These are phyloP conservation scores for Ustilago nuda DNA, from an alignment of 1,284 basidiomycete species.

Conservation along the genomic window DNA sequence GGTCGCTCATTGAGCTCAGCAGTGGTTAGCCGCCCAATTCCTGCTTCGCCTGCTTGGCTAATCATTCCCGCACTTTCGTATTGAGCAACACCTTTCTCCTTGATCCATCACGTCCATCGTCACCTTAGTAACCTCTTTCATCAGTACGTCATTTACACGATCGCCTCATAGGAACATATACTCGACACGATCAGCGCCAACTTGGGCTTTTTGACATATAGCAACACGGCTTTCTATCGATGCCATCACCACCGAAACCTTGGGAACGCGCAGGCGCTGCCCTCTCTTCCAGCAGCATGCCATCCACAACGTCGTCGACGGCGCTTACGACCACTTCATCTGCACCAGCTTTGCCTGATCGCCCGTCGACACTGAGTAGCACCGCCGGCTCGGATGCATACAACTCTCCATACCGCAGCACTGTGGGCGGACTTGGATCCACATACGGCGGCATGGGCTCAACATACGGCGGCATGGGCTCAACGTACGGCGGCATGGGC, in stretches of 20 bases:
- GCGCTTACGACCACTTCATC: slow-evolving; percentile 33
- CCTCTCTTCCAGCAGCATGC: slow-evolving; percentile 25
- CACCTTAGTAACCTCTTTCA: not conserved
- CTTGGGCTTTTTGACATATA: not conserved
- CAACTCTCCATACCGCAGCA: slow-evolving; percentile 49
- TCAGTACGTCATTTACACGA: not conserved
- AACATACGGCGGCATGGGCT: too few species aligned
- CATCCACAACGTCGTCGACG: slow-evolving; percentile 34
- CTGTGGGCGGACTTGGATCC: slow-evolving; percentile 55
- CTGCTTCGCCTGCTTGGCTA: not conserved
- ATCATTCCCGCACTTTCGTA: slow-evolving; percentile 11
- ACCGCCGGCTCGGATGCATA: slow-evolving; percentile 33
- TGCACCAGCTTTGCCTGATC: slow-evolving; percentile 62
- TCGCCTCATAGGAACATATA: not conserved
- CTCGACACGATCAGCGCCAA: not conserved
- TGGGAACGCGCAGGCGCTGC: slow-evolving; percentile 61
- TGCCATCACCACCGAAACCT: slow-evolving; percentile 68
- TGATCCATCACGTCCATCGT: not conserved
- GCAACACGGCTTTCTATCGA: not conserved
- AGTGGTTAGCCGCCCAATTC: too few species aligned
- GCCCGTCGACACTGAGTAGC: slow-evolving; percentile 55
- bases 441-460: slow-evolving; percentile 64
- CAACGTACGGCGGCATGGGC: slow-evolving; percentile 63
- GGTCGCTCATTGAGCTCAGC: too few species aligned
- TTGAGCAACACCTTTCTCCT: not conserved